Evolutionary conservation across 2,329 filamentous ascomycete species (phyloP), one percentile per base, ranked within the genome.

Genomic region (Neospermospora avenae): DNA sequence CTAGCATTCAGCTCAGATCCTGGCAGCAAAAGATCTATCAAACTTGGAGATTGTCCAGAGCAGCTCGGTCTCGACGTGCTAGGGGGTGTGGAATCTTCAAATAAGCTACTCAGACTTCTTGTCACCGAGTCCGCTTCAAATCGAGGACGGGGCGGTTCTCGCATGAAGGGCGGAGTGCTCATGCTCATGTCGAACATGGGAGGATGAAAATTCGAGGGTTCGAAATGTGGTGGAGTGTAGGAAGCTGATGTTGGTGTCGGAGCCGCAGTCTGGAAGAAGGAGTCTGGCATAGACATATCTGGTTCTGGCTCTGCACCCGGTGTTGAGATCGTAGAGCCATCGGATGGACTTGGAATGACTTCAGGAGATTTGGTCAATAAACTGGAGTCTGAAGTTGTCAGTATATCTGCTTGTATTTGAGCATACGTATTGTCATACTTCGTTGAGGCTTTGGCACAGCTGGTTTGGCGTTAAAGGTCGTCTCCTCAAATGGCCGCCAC

Each of bases 401-500:
- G 65, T 37, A 54, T 37, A 11, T 31, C 10, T 13, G 13, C 24
- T 42, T 44, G 34, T 13, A 28, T 31, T 28, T 13, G 24, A 18
- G 34, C 16, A 13, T 34, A 24, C 11, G 24, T 54, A 24, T 25
- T 34, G n/a, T 28, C 62, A 34, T 70, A 69, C 69, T 63, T 62
- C 65, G 62, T 57, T 70, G 70, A 44, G 59, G 55, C 55, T 65
- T 70, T 5, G 67, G 35, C 31, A 65, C 66, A 18, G 62, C 65
- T 35, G 60, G 57, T 65, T 80, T 82, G 54, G 74, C 74, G 20
- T 74, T 74, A 64, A 85, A 78, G 57, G 76, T 84, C 49, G 82
- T 80, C 65, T 89, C 86, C 69, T 87, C 85, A 67, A 89, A 89
- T 0, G 85, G 81, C 55, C 85, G 79, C 87, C 87, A 90, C 78